Evolutionary conservation across 306 rosid genomes (phyloP).

Genomic region (Cucumis sativus): DNA sequence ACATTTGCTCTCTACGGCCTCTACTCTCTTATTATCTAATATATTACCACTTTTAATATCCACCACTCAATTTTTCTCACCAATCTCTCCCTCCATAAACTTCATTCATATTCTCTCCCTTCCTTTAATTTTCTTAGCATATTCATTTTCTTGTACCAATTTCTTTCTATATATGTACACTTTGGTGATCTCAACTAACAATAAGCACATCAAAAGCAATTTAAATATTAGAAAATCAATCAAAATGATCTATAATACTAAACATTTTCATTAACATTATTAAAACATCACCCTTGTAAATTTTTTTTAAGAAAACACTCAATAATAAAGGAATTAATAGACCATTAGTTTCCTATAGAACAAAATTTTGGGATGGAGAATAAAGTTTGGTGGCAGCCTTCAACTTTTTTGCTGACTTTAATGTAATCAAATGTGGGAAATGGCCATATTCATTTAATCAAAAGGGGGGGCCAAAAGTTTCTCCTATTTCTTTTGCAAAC

Average conservation of each 20-base stretch:
- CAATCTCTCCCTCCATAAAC: not conserved
- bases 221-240: not conserved
- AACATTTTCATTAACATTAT: not conserved
- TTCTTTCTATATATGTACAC: not conserved
- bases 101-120: not conserved
- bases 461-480: conserved; percentile 4
- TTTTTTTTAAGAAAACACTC: too few relatives aligned
- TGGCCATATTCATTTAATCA: not conserved
- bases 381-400: not conserved
- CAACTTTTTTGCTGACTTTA: not conserved
- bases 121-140: not conserved
- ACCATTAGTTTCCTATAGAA: not conserved
- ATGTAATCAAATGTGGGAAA: not conserved
- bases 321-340: not conserved
- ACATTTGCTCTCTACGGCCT: not conserved
- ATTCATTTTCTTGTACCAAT: not conserved
- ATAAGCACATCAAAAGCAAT: not conserved
- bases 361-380: not conserved
- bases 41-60: not conserved
- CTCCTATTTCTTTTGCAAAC: not conserved
- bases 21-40: not conserved
- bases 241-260: not conserved
- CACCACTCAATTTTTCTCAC: not conserved
- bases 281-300: not conserved
- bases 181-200: not conserved